Conservation (phyloP, 73 alveolate species). For the Symbiodinium pilosum region DNA sequence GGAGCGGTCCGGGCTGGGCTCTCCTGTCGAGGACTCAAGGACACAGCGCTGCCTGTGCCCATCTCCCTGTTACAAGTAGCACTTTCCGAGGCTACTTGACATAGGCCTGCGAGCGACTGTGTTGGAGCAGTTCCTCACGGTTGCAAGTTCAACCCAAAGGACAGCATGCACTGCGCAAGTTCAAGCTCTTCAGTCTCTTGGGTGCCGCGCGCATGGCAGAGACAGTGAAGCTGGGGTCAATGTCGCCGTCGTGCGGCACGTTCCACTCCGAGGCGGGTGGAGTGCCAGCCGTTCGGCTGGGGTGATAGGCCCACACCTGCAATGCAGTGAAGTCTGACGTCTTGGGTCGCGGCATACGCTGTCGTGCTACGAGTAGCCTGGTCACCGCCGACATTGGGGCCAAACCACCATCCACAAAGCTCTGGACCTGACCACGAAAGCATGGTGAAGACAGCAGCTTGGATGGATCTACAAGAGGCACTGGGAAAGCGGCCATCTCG, state of each 20-base stretch:
- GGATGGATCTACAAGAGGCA: not conserved
- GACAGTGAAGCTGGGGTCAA: conserved; percentile 59
- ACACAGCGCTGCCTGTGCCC: too few species aligned
- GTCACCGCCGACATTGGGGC: conserved; percentile 92
- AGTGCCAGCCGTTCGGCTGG: conserved; percentile 63
- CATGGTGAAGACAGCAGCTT: too few species aligned
- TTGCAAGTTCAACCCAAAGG: not conserved
- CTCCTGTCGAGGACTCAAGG: not conserved
- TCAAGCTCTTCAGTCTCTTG: too few species aligned
- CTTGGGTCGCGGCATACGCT: too few species aligned
- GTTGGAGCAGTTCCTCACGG: not conserved
- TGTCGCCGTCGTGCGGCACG: conserved; percentile 68
- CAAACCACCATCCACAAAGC: conserved; percentile 95
- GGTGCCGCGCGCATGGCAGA: conserved; percentile 3
- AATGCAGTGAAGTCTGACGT: not conserved
- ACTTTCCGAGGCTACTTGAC: too few species aligned
- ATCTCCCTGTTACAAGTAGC: too few species aligned
- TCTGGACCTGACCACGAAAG: not conserved
- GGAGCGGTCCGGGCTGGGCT: conserved; percentile 3
- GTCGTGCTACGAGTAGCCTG: too few species aligned
- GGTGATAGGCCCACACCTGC: conserved; percentile 94
- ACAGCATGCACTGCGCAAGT: too few species aligned
- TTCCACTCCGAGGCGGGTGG: conserved; percentile 89
- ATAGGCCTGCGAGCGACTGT: not conserved
- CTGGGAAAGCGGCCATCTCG: conserved; percentile 54